A percentile compares a stretch with the other conserved stretches of the same genome.
These are phyloP conservation scores for Phytophthora tentaculata DNA, from an alignment of 352 stramenopile species.

Conservation along the genomic window DNA sequence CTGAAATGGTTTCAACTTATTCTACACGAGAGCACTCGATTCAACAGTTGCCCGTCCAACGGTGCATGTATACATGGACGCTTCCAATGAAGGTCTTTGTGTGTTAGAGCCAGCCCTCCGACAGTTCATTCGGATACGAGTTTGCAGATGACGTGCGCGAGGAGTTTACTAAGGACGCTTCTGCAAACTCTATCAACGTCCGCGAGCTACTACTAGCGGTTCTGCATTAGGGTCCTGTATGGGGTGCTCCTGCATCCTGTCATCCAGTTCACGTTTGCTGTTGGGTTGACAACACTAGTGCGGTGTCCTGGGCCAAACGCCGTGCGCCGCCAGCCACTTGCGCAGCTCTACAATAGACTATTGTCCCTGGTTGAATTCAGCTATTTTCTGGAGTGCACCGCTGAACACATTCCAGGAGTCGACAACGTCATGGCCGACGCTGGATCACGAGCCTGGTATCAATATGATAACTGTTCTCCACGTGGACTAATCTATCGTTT, in stretches of 20 bases:
- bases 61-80: conserved; percentile 28
- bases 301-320: conserved; percentile 6
- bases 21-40: background rate
- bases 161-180: background rate
- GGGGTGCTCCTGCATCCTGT: too few species aligned
- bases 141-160: background rate
- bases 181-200: conserved; percentile 8
- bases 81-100: conserved; percentile 13
- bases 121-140: conserved; percentile 3
- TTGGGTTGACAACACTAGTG: conserved; percentile 15
- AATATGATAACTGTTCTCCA: background rate
- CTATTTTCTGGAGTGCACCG: conserved; percentile 7
- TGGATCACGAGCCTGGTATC: too few species aligned
- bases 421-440: too few species aligned
- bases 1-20: too few species aligned
- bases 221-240: conserved; percentile 8
- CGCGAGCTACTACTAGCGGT: conserved; percentile 3
- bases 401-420: conserved; percentile 23
- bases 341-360: conserved; percentile 22
- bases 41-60: background rate
- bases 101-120: background rate
- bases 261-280: conserved; percentile 11
- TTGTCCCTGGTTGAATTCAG: conserved; percentile 13
- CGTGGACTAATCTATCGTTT: conserved; percentile 22
- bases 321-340: background rate